Percentiles rank a stretch among this genome's conserved stretches.
These are phyloP conservation scores for Miscanthus lutarioriparius DNA, from an alignment of 176 grass and related monocot genomes.

Conservation along the genomic window DNA sequence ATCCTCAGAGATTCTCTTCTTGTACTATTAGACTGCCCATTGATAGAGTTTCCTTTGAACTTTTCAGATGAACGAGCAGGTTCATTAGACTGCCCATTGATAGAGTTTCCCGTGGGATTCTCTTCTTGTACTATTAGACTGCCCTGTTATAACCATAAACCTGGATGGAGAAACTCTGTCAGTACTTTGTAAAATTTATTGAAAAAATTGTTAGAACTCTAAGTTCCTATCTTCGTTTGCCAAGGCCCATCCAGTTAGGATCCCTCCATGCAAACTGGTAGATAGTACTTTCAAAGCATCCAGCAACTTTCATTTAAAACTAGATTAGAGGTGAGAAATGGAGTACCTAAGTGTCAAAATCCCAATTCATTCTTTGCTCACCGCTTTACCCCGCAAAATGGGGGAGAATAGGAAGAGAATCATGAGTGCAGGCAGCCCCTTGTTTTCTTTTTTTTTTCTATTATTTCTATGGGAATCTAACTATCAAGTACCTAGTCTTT, in stretches of 20 bases:
- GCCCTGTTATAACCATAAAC: conserved; percentile 43
- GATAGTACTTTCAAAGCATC: conserved; percentile 15
- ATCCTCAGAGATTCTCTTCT: conserved; percentile 36
- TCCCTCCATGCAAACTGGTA: conserved; percentile 13
- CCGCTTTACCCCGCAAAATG: background rate
- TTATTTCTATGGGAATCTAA: conserved; percentile 6
- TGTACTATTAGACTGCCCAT: conserved; percentile 14
- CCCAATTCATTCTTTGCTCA: background rate
- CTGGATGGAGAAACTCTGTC: conserved; percentile 25
- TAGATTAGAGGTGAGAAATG: background rate
- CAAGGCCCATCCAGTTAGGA: conserved; percentile 1
- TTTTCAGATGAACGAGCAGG: conserved; percentile 43
- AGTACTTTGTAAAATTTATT: background rate
- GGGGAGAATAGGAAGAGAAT: background rate
- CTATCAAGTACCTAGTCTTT: background rate
- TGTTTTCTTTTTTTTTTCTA: background rate
- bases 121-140: too few relatives aligned
- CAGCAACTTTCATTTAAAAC: background rate
- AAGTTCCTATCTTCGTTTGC: background rate
- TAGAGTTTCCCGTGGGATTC: too few relatives aligned
- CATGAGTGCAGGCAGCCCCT: background rate
- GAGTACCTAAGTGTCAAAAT: conserved; percentile 13
- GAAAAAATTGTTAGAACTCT: background rate
- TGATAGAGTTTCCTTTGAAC: conserved; percentile 22
- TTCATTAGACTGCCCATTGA: too few relatives aligned